These are phyloP conservation scores for Eruca vesicaria DNA, from an alignment of 441 rosid genomes.

Conservation along the genomic window DNA sequence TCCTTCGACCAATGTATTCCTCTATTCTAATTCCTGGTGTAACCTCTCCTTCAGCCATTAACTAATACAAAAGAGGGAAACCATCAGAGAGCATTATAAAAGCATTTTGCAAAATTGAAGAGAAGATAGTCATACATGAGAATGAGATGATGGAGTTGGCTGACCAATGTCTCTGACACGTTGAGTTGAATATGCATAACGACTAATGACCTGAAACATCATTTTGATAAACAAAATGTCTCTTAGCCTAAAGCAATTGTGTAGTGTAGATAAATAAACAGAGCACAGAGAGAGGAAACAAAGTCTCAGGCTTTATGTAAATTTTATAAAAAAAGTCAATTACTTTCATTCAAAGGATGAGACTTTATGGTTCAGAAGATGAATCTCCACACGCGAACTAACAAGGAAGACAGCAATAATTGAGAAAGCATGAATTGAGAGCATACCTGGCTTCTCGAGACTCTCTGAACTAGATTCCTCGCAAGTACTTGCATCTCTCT, in stretches of 20 bases:
- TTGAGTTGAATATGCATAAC: slow-evolving; percentile 53
- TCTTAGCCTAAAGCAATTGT: slow-evolving; percentile 10
- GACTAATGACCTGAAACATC: slow-evolving; percentile 47
- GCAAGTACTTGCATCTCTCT: slow-evolving; percentile 45
- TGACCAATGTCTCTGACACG: slow-evolving; percentile 69
- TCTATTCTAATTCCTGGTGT: slow-evolving; percentile 81
- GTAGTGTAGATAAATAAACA: not conserved
- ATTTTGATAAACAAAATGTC: slow-evolving; percentile 5
- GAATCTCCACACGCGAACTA: not conserved
- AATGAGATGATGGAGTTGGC: slow-evolving; percentile 85
- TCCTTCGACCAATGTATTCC: slow-evolving; percentile 81
- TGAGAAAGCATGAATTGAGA: not conserved
- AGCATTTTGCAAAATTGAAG: not conserved
- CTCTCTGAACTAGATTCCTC: slow-evolving; percentile 45
- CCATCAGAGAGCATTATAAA: slow-evolving; percentile 13
- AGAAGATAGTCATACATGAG: slow-evolving; percentile 56
- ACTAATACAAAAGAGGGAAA: slow-evolving; percentile 33
- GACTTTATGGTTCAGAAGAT: not conserved
- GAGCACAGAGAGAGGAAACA: not conserved
- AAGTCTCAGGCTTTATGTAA: not conserved
- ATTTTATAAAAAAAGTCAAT: not conserved
- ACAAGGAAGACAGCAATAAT: not conserved
- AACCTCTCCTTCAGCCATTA: slow-evolving; percentile 84
- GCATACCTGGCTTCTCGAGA: slow-evolving; percentile 43
- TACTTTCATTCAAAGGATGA: not conserved